Percentiles rank a stretch among this genome's conserved stretches.
These are phyloP conservation scores for Telopea speciosissima DNA, from an alignment of 177 flowering plant genomes.

Conservation along the genomic window DNA sequence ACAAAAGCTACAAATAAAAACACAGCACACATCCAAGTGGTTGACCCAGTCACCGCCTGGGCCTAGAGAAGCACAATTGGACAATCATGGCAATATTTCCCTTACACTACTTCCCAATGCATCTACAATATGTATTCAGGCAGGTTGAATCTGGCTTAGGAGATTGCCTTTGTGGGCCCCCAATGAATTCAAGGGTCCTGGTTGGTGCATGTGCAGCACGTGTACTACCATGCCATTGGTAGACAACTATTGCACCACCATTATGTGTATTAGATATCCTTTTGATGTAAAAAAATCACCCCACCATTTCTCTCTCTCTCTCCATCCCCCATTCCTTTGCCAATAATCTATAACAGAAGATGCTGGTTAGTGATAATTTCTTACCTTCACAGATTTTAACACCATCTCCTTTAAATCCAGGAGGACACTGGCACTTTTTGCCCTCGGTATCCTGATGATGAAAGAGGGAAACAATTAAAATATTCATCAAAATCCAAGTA, in stretches of 20 bases:
- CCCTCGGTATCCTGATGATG: slow-evolving; percentile 40
- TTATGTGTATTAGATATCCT: background rate
- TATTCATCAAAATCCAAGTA: background rate
- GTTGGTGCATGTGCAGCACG: background rate
- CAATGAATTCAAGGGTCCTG: background rate
- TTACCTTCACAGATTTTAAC: slow-evolving; percentile 74
- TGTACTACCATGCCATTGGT: background rate
- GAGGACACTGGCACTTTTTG: slow-evolving; percentile 66
- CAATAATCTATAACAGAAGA: background rate
- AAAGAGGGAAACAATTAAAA: background rate
- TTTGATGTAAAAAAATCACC: background rate
- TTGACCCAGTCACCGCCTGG: background rate
- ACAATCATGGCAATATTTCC: background rate
- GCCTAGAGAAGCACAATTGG: background rate
- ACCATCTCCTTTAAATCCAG: slow-evolving; percentile 88
- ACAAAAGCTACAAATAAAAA: background rate
- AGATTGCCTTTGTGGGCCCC: background rate
- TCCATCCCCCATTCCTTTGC: background rate
- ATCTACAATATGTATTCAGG: background rate
- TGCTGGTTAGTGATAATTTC: slow-evolving; percentile 1
- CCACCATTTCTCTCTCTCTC: background rate
- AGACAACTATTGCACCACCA: background rate
- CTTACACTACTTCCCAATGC: background rate
- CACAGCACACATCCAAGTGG: background rate
- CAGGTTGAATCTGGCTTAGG: background rate